Evolutionary conservation across 2,329 filamentous ascomycete genomes (phyloP), one percentile per base, ranked within the genome.

Genomic region (Hypoxylon sp.): DNA sequence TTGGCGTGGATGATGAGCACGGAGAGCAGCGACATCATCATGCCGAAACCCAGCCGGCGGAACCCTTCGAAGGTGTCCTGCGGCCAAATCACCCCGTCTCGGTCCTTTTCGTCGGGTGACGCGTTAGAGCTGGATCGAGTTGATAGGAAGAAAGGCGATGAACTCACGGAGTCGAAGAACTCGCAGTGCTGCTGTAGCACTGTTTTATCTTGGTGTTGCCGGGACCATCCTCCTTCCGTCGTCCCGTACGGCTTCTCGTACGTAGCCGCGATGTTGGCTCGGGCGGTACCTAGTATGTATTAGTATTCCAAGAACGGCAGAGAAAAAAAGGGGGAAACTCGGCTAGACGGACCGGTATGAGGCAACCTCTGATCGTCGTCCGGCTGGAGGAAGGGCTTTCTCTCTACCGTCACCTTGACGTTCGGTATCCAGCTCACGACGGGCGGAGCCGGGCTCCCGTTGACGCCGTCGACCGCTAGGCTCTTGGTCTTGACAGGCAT

Each of bases 51-150:
- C 13, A 80, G 73, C 3, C 69, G 69, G 40, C 75, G 72, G 65
- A 80, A 81, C 9, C 80, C 79, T 15, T 56, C 45, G 68, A 75
- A 84, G 2, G 81, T 84, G 66, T 84, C 81, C 1, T 60, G 64
- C 0, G 82, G 81, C 77, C 77, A 83, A 58, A 84, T 79, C n/a
- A 84, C 70, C 27, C 78, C 78, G 65, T 84, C 82, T 23, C 69
- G 63, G 65, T 84, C 81, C 8, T 70, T 13, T 4, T 40, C 23
- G 4, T 41, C 13, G 11, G 9, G 41, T 46, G 37, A 52, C 27
- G 7, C 8, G 18, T 1, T n/a, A 31, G 21, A 24, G 11, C 11
- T 3, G 26, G 11, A n/a, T 10, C n/a, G 13, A 17, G 10, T 10
- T 26, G n/a, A 4, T 13, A 10, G 18, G 38, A 11, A 4, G 20